A percentile compares a stretch with the other conserved stretches of the same genome.
These are phyloP conservation scores for Albizia julibrissin DNA, from an alignment of 306 rosid genomes.

Conservation along the genomic window DNA sequence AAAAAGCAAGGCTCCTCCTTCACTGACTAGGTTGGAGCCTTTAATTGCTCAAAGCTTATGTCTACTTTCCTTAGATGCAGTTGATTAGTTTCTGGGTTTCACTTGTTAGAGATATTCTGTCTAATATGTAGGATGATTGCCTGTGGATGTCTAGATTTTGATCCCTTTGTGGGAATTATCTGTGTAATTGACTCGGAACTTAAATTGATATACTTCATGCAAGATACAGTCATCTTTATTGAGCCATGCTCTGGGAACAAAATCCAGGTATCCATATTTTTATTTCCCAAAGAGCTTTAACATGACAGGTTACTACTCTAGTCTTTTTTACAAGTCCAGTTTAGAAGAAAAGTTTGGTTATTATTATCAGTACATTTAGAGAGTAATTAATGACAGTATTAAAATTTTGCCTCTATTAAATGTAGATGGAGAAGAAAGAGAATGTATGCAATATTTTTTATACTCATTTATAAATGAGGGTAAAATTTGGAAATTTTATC, in stretches of 20 bases:
- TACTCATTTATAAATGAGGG: too few relatives aligned
- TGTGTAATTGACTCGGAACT: slow-evolving; percentile 32
- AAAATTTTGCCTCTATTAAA: too few relatives aligned
- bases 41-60: slow-evolving; percentile 37
- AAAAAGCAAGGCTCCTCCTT: slow-evolving; percentile 5
- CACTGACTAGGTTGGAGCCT: slow-evolving; percentile 29
- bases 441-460: too few relatives aligned
- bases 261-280: neutral
- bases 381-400: too few relatives aligned
- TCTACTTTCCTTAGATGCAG: slow-evolving; percentile 36
- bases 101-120: slow-evolving; percentile 37
- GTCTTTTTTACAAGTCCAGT: too few relatives aligned
- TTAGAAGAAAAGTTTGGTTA: too few relatives aligned
- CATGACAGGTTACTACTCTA: neutral
- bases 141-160: slow-evolving; percentile 36
- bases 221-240: slow-evolving; percentile 4
- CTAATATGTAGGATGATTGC: slow-evolving; percentile 40
- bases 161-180: slow-evolving; percentile 32
- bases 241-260: neutral
- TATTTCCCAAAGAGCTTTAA: neutral
- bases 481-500: too few relatives aligned
- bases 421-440: too few relatives aligned
- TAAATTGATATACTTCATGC: neutral
- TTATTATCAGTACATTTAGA: too few relatives aligned
- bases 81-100: slow-evolving; percentile 37